A percentile compares a stretch with the other conserved stretches of the same genome.
Evolutionary conservation across 441 rosid species (phyloP).

Genomic region (Syzygium malaccense): DNA sequence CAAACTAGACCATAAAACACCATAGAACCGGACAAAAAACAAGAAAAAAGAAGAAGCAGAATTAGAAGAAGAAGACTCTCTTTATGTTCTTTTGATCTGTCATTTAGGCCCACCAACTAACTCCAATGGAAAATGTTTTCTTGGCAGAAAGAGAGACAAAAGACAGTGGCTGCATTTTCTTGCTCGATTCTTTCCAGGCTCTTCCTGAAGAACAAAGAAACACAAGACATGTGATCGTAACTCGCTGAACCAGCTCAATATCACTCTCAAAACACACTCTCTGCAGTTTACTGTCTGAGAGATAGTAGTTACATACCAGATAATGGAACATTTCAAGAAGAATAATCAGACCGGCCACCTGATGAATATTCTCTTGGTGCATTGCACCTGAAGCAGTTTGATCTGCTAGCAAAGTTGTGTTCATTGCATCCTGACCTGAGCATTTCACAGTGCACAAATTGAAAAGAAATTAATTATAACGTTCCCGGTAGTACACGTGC

Average conservation of each 20-base stretch:
- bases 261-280: background rate
- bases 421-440: slow-evolving; percentile 12
- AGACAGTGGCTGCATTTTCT: background rate
- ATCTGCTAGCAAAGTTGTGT: slow-evolving; percentile 13
- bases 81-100: background rate
- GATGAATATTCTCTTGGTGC: background rate
- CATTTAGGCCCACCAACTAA: background rate
- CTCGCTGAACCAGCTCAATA: background rate
- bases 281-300: background rate
- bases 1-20: background rate
- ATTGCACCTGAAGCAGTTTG: slow-evolving; percentile 11
- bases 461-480: background rate
- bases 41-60: background rate
- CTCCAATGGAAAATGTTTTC: background rate
- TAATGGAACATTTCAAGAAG: background rate
- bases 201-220: background rate
- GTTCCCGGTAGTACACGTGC: background rate
- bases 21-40: background rate
- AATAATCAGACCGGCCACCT: background rate
- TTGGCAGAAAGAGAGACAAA: background rate
- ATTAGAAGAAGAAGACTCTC: background rate
- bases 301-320: background rate
- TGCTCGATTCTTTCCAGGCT: background rate
- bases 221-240: background rate
- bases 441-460: background rate